Evolutionary conservation across 495 filamentous ascomycete genomes (phyloP), one percentile per base, ranked within the genome.

Genomic region (Podospora tetraspora): DNA sequence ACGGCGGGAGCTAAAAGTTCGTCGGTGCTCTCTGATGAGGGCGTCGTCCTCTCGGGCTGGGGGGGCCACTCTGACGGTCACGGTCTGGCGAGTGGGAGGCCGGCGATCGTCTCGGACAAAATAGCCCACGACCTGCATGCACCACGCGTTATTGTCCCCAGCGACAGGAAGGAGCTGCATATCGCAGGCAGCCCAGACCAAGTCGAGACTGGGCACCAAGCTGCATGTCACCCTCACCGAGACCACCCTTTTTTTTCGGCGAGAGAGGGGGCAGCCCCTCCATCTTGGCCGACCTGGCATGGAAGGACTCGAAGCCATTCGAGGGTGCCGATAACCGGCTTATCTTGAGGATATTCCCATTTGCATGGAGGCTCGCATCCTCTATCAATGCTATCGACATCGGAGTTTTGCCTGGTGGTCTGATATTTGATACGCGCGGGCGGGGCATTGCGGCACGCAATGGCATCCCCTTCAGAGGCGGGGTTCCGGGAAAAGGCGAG

Each of bases 221-320:
- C 16, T 65, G 63, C 63, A 65, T 22, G 63, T 29, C 43, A 52
- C 63, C 63, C 56, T 65, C 63, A 65, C 63, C 63, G 63, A 65
- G 63, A 19, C 63, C 63, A 58, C 63, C 63, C 2, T 23, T 23
- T 19, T 19, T 21, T 23, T 3, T 12, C 23, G 22, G 63, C n/a
- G 52, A 57, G 52, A 29, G 62, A 13, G 22, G 63, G 21, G 61
- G 22, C 61, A 12, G 62, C 63, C 25, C 63, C 30, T 27, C 63
- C 63, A 65, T 59, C n/a, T 19, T 16, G 13, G 3, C 5, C 37
- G 37, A 6, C 16, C 13, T 43, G 37, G 37, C 37, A 43, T 6
- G 37, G 37, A 43, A 43, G 16, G 37, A 6, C 37, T 19, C 37
- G 16, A 43, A 43, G 37, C 37, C 16, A 43, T 43, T 43, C 16